Evolutionary conservation across 208 protist genomes (phyloP), one percentile per base, ranked within the genome.

Genomic region (Hexamita inflata): DNA sequence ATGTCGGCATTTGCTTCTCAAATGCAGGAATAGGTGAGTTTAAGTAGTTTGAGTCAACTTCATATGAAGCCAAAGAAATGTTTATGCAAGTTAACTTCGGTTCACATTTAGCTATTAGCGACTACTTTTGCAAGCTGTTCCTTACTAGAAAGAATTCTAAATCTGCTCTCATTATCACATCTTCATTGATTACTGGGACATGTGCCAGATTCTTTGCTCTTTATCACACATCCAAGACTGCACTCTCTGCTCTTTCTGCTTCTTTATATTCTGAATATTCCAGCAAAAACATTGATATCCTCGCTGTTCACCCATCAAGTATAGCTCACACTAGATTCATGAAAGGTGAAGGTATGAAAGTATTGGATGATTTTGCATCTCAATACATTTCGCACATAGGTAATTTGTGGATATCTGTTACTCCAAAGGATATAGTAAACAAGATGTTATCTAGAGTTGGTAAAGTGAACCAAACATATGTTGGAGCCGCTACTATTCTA

Each of bases 41-140:
- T 30, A 38, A 13, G 15, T 38, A 13, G 13, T 66, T 66, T 30
- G 60, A 66, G 60, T 15, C 15, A 13, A 66, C 60, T 15, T 38
- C 60, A 15, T 34, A 38, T 15, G 60, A n/a, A 30, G 24, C 15
- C 60, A 66, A 66, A 34, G 13, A 24, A n/a, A 38, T 30, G 15
- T 38, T 66, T 13, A 15, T 66, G 24, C 15, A 66, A 38, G 15
- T 15, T 30, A 34, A 66, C 30, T 38, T 66, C 34, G 60, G 15
- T 30, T 38, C 34, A 38, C 60, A 15, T 15, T 15, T 66, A 38
- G 60, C 15, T 24, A 15, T 66, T 19, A 38, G 24, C 15, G 60
- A 66, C 60, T 66, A 66, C 60, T 66, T 66, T 66, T 66, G 34
- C 60, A 66, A 66, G 30, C 29, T 24, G 60, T 66, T 66, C 34